These are phyloP conservation scores for Apodospora peruviana DNA, from an alignment of 495 filamentous ascomycete genomes.

Conservation along the genomic window DNA sequence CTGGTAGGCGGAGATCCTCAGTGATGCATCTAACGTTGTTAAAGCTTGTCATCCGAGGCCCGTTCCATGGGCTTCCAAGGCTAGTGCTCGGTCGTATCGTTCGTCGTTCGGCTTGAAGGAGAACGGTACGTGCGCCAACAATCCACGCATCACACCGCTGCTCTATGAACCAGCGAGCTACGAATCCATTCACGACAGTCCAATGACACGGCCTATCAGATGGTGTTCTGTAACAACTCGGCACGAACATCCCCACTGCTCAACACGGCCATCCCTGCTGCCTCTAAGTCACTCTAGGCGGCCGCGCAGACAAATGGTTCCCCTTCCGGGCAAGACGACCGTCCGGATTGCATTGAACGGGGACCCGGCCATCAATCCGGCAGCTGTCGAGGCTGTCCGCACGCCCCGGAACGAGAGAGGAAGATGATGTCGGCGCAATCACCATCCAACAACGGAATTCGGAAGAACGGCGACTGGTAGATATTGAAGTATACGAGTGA, in stretches of 20 bases:
- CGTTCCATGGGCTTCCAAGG: too few relatives aligned
- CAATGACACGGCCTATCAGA: not conserved
- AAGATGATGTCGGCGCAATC: too few relatives aligned
- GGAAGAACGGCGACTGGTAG: too few relatives aligned
- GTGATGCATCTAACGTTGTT: slow-evolving; percentile 5
- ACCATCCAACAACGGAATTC: too few relatives aligned
- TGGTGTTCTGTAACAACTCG: too few relatives aligned
- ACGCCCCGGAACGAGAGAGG: too few relatives aligned
- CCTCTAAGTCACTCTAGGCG: not conserved
- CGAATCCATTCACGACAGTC: too few relatives aligned
- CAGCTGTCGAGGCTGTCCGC: not conserved
- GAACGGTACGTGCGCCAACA: too few relatives aligned
- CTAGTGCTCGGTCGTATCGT: too few relatives aligned
- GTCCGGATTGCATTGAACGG: not conserved
- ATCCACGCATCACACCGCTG: not conserved
- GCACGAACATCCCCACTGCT: not conserved
- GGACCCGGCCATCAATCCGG: not conserved
- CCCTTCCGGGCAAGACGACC: not conserved
- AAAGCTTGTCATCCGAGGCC: not conserved
- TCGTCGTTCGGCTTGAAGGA: too few relatives aligned
- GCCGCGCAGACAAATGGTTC: not conserved
- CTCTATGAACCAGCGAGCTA: too few relatives aligned
- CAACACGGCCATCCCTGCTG: not conserved
- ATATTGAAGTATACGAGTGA: too few relatives aligned
- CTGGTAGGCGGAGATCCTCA: slow-evolving; percentile 7